phyloP scores from a whole-genome alignment of 1,139 yeast species.

The Hyphopichia burtonii region DNA sequence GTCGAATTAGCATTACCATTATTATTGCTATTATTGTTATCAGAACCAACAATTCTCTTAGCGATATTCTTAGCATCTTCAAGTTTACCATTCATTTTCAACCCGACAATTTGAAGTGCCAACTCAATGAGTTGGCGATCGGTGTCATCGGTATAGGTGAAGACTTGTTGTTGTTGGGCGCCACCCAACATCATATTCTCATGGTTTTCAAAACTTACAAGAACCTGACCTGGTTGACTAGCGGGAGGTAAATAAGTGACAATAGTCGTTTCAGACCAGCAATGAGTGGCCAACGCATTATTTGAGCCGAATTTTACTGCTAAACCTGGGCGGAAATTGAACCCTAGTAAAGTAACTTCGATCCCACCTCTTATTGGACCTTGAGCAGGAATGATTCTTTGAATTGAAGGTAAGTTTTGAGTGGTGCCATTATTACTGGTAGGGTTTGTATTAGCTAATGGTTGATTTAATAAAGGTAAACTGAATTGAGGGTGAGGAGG shows the following conservation, averaged over 20 bases:
- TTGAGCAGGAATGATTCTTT: constrained; percentile 88
- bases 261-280: constrained; percentile 94
- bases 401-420: constrained; percentile 53
- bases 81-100: constrained; percentile 89
- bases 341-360: constrained; percentile 86
- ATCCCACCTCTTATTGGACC: constrained; percentile 96
- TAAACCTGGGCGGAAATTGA: constrained; percentile 80
- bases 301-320: constrained; percentile 84
- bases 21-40: constrained; percentile 14
- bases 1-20: constrained; percentile 7
- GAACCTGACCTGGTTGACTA: constrained; percentile 82
- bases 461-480: constrained; percentile 15
- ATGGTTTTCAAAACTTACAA: constrained; percentile 71
- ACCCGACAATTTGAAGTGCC: constrained; percentile 90
- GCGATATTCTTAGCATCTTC: constrained; percentile 94
- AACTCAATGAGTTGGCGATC: constrained; percentile 89
- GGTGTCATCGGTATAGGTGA: constrained; percentile 90
- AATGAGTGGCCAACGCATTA: constrained; percentile 82
- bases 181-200: constrained; percentile 28
- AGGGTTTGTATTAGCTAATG: constrained; percentile 4
- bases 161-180: constrained; percentile 54
- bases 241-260: constrained; percentile 95
- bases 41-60: constrained; percentile 74
- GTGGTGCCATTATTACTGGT: not conserved
- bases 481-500: constrained; percentile 10